phyloP scores from a whole-genome alignment of 2,329 filamentous ascomycete genomes.

The Aotearoamyces nothofagi region DNA sequence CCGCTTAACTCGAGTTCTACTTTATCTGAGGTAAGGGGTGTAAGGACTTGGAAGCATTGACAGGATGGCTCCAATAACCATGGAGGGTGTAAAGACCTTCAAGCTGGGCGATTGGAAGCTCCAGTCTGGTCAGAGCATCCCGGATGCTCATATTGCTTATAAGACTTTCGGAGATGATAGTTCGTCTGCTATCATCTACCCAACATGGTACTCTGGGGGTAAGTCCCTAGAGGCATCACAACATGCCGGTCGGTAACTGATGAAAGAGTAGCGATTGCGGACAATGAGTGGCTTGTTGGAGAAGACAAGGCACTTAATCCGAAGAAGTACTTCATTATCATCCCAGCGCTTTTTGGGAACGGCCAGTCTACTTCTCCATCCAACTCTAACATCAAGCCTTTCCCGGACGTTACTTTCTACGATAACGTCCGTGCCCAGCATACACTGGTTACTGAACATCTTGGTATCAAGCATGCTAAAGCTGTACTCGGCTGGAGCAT shows the following conservation, averaged over 20 bases:
- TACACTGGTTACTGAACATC: conserved; percentile 44
- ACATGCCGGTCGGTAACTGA: too few species aligned
- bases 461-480: conserved; percentile 42
- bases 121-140: conserved; percentile 45
- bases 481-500: conserved; percentile 58
- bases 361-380: conserved; percentile 53
- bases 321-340: conserved; percentile 50
- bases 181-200: conserved; percentile 56
- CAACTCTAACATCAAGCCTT: conserved; percentile 40
- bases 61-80: conserved; percentile 7
- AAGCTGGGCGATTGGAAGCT: conserved; percentile 51
- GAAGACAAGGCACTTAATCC: conserved; percentile 38
- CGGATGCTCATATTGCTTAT: conserved; percentile 56
- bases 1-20: too few species aligned
- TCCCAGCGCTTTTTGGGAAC: conserved; percentile 55
- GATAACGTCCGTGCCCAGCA: conserved; percentile 57
- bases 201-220: conserved; percentile 59
- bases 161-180: conserved; percentile 54
- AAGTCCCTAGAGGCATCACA: too few species aligned
- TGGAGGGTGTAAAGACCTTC: conserved; percentile 27
- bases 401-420: conserved; percentile 47
- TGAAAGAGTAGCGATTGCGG: conserved; percentile 36
- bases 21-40: too few species aligned
- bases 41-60: too few species aligned
- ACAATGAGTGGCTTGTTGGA: conserved; percentile 59